A percentile compares a stretch with the other conserved stretches of the same genome.
phyloP scores from a whole-genome alignment of 148 eudicot species.

The Persicaria tinctoria region DNA sequence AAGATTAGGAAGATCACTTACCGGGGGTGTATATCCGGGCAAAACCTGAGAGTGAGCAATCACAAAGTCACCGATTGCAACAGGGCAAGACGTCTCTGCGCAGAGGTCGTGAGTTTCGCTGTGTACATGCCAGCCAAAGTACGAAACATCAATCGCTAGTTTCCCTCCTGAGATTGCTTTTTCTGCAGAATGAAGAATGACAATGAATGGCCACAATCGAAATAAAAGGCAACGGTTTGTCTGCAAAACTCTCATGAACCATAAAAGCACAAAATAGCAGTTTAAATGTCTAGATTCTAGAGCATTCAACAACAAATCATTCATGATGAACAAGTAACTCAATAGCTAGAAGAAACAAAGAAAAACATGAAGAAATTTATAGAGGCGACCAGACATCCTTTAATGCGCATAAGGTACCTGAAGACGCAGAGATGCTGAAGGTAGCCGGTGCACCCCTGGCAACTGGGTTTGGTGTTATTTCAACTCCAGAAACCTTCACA shows the following conservation, averaged over 20 bases:
- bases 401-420: slow-evolving; percentile 24
- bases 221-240: not conserved
- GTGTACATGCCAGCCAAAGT: slow-evolving; percentile 47
- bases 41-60: slow-evolving; percentile 75
- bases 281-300: not conserved
- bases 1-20: slow-evolving; percentile 29
- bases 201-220: not conserved
- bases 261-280: not conserved
- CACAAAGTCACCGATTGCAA: slow-evolving; percentile 53
- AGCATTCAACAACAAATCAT: not conserved
- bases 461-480: slow-evolving; percentile 56
- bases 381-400: not conserved
- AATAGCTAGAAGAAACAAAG: not conserved
- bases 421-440: slow-evolving; percentile 44
- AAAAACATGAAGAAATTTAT: not conserved
- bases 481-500: slow-evolving; percentile 51
- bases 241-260: not conserved
- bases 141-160: slow-evolving; percentile 58
- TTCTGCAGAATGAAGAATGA: slow-evolving; percentile 28
- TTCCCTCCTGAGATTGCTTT: slow-evolving; percentile 52
- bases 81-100: slow-evolving; percentile 63
- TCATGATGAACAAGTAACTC: not conserved
- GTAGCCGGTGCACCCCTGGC: slow-evolving; percentile 43
- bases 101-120: slow-evolving; percentile 68
- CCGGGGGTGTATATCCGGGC: slow-evolving; percentile 79